Conservation (phyloP, 2,329 filamentous ascomycete species). For the Acarospora socialis region DNA sequence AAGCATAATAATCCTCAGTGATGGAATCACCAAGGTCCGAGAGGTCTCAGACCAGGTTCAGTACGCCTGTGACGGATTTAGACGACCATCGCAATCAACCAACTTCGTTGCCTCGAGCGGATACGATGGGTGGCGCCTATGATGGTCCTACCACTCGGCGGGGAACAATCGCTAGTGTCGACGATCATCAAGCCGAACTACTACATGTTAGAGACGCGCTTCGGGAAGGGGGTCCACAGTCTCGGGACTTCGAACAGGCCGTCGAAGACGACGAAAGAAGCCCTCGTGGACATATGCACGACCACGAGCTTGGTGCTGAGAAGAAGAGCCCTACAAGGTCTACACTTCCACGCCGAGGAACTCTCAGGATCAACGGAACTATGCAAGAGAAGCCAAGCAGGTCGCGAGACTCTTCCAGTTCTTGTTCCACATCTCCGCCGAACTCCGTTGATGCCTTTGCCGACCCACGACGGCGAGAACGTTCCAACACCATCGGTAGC, state of each 20-base stretch:
- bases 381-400: conserved; percentile 26
- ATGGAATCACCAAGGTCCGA: conserved; percentile 50
- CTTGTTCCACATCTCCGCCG: conserved; percentile 68
- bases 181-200: conserved; percentile 27
- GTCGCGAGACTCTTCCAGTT: conserved; percentile 36
- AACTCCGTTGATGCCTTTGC: conserved; percentile 98
- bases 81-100: conserved; percentile 72
- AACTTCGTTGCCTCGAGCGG: conserved; percentile 43
- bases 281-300: conserved; percentile 22
- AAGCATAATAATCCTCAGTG: too few relatives aligned
- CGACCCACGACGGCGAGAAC: conserved; percentile 71
- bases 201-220: conserved; percentile 34
- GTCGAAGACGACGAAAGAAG: conserved; percentile 58
- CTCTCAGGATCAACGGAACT: conserved; percentile 21
- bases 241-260: conserved; percentile 78
- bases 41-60: conserved; percentile 44
- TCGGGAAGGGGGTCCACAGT: conserved; percentile 29
- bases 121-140: conserved; percentile 23
- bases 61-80: conserved; percentile 50
- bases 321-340: conserved; percentile 30
- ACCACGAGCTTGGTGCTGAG: conserved; percentile 20
- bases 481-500: conserved; percentile 53
- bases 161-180: conserved; percentile 23
- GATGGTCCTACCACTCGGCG: conserved; percentile 19
- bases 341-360: conserved; percentile 22